Percentiles rank a stretch among this genome's conserved stretches.
Conservation (phyloP, 2,329 filamentous ascomycete species). For the Apiospora koreana region DNA sequence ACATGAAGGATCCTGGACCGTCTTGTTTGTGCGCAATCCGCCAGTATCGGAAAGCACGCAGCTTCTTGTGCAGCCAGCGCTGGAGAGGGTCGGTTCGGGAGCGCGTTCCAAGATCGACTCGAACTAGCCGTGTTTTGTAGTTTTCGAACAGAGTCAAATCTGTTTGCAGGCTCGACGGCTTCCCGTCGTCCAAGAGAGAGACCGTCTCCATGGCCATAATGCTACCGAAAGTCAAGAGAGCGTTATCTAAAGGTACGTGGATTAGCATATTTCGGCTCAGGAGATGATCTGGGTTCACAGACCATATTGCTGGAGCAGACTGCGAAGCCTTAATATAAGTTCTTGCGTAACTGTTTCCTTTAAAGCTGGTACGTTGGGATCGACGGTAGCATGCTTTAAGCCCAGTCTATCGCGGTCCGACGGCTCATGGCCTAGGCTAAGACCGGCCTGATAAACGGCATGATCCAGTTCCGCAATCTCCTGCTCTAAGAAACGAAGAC, state of each 20-base stretch:
- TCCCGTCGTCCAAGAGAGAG: constrained; percentile 21
- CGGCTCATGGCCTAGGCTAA: constrained; percentile 24
- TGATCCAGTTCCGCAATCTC: constrained; percentile 34
- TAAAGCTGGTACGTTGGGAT: constrained; percentile 17
- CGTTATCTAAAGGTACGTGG: constrained; percentile 20
- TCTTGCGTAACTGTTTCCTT: constrained; percentile 13
- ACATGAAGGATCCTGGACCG: too few species aligned
- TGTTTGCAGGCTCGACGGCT: constrained; percentile 19
- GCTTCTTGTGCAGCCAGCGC: too few species aligned
- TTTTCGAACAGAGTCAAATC: constrained; percentile 32
- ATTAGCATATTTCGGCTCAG: not conserved
- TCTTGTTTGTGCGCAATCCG: too few species aligned
- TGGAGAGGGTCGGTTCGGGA: too few species aligned
- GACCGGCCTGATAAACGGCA: constrained; percentile 34
- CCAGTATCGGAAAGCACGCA: too few species aligned
- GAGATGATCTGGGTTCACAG: too few species aligned
- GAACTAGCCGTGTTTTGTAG: constrained; percentile 35
- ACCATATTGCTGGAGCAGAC: constrained; percentile 23
- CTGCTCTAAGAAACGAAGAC: constrained; percentile 27
- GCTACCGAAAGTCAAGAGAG: constrained; percentile 23
- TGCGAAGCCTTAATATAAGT: constrained; percentile 17
- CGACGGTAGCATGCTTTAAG: constrained; percentile 26
- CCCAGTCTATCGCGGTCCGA: constrained; percentile 28
- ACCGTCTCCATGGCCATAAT: constrained; percentile 29
- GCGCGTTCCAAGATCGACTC: constrained; percentile 26